phyloP scores from a whole-genome alignment of 2,329 filamentous ascomycete species.

The Paecilomyces niveus region DNA sequence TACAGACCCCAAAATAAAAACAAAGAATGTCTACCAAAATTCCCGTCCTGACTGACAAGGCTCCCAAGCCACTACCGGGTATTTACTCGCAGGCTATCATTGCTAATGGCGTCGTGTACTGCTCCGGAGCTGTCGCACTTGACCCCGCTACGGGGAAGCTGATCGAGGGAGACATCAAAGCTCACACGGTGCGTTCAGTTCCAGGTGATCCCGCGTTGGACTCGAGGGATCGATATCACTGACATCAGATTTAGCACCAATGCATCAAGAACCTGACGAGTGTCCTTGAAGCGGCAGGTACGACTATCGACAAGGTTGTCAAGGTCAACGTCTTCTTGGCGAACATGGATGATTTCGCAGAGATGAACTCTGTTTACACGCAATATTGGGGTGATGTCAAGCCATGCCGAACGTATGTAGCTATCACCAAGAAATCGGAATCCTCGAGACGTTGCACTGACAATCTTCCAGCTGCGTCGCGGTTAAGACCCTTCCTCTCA shows the following conservation, averaged over 20 bases:
- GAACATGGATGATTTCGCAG: slow-evolving; percentile 59
- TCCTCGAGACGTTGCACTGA: not conserved
- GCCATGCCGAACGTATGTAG: slow-evolving; percentile 43
- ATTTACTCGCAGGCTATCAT: slow-evolving; percentile 57
- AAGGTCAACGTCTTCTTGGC: slow-evolving; percentile 63
- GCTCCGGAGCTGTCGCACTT: slow-evolving; percentile 56
- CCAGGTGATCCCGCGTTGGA: not conserved
- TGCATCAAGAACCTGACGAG: slow-evolving; percentile 52
- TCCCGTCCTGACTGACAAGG: slow-evolving; percentile 41
- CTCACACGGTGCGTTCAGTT: slow-evolving; percentile 40
- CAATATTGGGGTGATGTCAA: slow-evolving; percentile 60
- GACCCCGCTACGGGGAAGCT: slow-evolving; percentile 49
- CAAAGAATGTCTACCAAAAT: slow-evolving; percentile 28
- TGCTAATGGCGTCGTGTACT: slow-evolving; percentile 63
- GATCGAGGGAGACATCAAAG: slow-evolving; percentile 51
- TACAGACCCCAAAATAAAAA: not conserved
- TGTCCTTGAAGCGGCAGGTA: slow-evolving; percentile 55
- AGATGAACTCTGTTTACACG: slow-evolving; percentile 80
- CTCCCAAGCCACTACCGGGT: slow-evolving; percentile 45
- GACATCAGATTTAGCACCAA: slow-evolving; percentile 36
- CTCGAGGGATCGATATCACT: not conserved
- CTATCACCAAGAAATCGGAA: too few relatives aligned
- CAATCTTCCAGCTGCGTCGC: slow-evolving; percentile 60
- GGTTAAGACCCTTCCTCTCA: slow-evolving; percentile 80
- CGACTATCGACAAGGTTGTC: slow-evolving; percentile 53